Evolutionary conservation across 2,329 filamentous ascomycete species (phyloP), one percentile per base, ranked within the genome.

Genomic region (Aspergillus novoparasiticus): DNA sequence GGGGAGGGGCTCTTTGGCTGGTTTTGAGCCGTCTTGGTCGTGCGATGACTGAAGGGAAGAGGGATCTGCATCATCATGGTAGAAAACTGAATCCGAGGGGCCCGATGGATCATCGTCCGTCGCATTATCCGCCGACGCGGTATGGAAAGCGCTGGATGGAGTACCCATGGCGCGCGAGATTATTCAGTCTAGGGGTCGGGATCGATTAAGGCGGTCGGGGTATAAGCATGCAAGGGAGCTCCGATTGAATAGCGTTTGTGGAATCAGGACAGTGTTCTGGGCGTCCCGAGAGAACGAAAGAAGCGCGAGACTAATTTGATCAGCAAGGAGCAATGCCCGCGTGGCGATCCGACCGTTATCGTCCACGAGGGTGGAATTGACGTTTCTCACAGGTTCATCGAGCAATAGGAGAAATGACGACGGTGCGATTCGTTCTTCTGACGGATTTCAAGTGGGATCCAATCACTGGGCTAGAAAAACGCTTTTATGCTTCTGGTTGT

Each of bases 1-100:
- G 16, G 90, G 90, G 59, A 77, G 74, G 46, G 75, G 65, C 46
- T 75, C 69, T 62, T 75, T 76, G 53, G 67, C 61, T 26, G 68
- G 64, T 59, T 75, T 73, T 28, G 68, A 56, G 23, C 75, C 75
- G 28, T 71, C 70, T 32, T 69, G 67, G 53, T 62, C 65, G 30
- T 64, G 66, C 28, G 68, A 64, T 39, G 66, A 53, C n/a, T 58
- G 41, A 16, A 53, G 57, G 30, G 64, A 63, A 28, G 64, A 63
- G 53, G 62, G 59, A 34, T 68, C 66, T 30, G 48, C 36, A 48
- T 67, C 62, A 51, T 75, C 71, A 19, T 71, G 68, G 21, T 71
- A 67, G 32, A 66, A 58, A 21, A 61, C 59, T 14, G 67, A 64
- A 36, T 70, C 69, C 28, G 69, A 64, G 9, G 62, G 64, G 46